Base-by-base conservation (phyloP, 352 stramenopile genomes). In the Globisporangium nodosum region DNA sequence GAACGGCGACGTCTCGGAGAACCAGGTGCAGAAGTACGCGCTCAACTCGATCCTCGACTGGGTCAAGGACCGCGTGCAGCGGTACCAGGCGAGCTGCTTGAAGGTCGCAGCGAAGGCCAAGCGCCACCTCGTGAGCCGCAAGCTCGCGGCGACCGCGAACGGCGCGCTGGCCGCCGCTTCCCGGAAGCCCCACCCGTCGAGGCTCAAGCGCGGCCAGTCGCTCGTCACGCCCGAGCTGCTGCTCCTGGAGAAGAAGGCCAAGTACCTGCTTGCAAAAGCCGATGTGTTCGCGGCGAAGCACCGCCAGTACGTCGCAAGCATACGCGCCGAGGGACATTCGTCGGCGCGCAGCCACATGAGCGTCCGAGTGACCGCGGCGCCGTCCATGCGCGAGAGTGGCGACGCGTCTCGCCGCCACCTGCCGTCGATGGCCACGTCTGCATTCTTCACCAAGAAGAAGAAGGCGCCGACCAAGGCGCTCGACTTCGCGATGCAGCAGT, bases 241-340 rank as follows among this genome's bases (percentile, higher is more conserved):
- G 8, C 33, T 87, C n/a, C 42, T 89, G 15, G 78, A 90, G 49
- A 80, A 68, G n/a, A 90, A 90, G 46, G 76, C 77, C 1, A 77
- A 72, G 31, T 88, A 88, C 46, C 48, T 90, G 6, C 61, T 85
- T 9, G 60, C 66, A 0, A 80, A 81, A 33, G 74, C 66, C 0
- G 76, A 90, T 3, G 68, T 64, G 20, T 79, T 75, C 3, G 42
- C 58, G 6, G 72, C 73, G 18, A 62, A 72, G 21, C 74, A 72
- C 30, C 59, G 50, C 1, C 52, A 69, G 24, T 64, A 64, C 30
- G 20, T 61, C 16, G 33, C 52, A 13, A 27, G 5, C 0, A 6
- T 56, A 1, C 45, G 52, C 7, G 39, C 43, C 9, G 42, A 65
- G 3, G 21, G 20, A 5, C 9, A n/a, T 2, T 15, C 51, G 13